Evolutionary conservation across 768 basidiomycete species (phyloP).

Genomic region (Russula compacta): DNA sequence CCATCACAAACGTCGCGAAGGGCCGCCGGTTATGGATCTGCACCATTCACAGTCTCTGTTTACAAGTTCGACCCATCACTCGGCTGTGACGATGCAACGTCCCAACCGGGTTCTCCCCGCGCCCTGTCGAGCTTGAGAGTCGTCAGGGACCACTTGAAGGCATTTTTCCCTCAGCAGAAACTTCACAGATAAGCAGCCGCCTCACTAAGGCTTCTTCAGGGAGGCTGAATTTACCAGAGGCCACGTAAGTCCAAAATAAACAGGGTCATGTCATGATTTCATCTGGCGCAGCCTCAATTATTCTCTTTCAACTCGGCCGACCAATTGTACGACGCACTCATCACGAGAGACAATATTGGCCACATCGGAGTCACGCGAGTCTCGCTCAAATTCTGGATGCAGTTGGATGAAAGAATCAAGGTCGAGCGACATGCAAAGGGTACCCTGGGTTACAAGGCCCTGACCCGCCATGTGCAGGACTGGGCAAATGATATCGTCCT

Average conservation of each 20-base stretch:
- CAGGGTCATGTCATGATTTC: not conserved
- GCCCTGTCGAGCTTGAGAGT: slow-evolving; percentile 13
- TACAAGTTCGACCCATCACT: slow-evolving; percentile 12
- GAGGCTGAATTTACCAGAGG: slow-evolving; percentile 7
- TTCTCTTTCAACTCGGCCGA: slow-evolving; percentile 26
- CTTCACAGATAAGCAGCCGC: slow-evolving; percentile 2
- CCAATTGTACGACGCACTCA: slow-evolving; percentile 25
- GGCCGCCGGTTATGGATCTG: slow-evolving; percentile 15
- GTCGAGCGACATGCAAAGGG: not conserved
- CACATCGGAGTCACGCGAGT: slow-evolving; percentile 23
- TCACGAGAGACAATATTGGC: slow-evolving; percentile 22
- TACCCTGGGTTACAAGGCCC: not conserved
- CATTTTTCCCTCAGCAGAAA: slow-evolving; percentile 5
- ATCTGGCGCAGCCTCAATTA: slow-evolving; percentile 23
- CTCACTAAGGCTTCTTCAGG: slow-evolving; percentile 13
- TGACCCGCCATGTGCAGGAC: not conserved
- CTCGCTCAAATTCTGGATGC: slow-evolving; percentile 27
- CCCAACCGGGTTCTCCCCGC: slow-evolving; percentile 15
- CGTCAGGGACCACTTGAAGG: slow-evolving; percentile 9
- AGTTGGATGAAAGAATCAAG: no score
- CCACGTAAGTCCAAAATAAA: not conserved
- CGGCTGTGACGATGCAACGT: slow-evolving; percentile 13
- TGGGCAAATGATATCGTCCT: slow-evolving; percentile 12
- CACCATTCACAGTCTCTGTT: slow-evolving; percentile 10
- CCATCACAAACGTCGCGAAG: not conserved